Evolutionary conservation across 2,329 filamentous ascomycete species (phyloP).

Genomic region (Fusarium begoniae): DNA sequence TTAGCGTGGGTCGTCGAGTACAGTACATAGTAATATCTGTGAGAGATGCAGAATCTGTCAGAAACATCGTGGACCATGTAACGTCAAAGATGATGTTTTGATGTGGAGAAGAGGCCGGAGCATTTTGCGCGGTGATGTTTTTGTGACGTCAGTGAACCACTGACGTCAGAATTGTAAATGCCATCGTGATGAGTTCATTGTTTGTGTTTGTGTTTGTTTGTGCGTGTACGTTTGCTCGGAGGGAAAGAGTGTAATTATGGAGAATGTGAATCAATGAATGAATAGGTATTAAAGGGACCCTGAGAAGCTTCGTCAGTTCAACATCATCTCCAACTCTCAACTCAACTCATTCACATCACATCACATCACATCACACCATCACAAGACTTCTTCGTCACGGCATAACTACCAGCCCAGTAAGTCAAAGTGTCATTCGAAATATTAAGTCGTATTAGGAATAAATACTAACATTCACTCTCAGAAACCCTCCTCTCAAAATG

Average conservation of each 20-base stretch:
- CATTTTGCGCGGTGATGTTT: constrained; percentile 23
- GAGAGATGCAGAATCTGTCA: constrained; percentile 14
- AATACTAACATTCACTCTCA: neutral
- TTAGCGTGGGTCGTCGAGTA: neutral
- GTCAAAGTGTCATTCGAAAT: neutral
- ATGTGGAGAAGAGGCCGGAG: constrained; percentile 31
- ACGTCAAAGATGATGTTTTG: constrained; percentile 8
- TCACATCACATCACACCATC: neutral
- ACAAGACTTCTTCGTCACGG: constrained; percentile 1
- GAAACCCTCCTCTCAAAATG: constrained; percentile 45
- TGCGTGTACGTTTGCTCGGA: neutral
- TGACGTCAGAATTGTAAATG: constrained; percentile 38
- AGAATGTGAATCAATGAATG: neutral
- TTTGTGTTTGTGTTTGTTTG: too few species aligned
- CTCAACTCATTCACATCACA: neutral
- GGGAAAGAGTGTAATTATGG: neutral
- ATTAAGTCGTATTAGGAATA: neutral
- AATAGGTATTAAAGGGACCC: constrained; percentile 17
- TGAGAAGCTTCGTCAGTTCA: neutral
- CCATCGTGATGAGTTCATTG: constrained; percentile 17
- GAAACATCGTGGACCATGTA: constrained; percentile 4
- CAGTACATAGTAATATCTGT: neutral
- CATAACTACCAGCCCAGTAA: constrained; percentile 10
- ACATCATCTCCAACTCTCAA: neutral
- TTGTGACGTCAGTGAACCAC: constrained; percentile 36